Evolutionary conservation across 1,139 yeast species (phyloP).

Genomic region (Yamadazyma siamensis): DNA sequence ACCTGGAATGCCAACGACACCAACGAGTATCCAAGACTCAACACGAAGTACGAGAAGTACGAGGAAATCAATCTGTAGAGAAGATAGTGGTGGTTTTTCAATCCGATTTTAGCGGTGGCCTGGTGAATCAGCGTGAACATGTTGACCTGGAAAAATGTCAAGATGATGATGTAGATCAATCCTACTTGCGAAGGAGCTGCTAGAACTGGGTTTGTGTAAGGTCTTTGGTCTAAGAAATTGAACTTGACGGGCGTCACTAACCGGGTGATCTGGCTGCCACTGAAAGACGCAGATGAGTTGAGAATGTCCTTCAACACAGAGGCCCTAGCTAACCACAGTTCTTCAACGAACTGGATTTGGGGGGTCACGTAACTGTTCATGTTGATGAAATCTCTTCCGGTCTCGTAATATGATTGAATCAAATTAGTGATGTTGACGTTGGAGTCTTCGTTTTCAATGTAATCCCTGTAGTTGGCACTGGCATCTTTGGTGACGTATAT

Average conservation of each 20-base stretch:
- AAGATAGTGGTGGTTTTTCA: slow-evolving; percentile 28
- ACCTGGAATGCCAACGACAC: slow-evolving; percentile 44
- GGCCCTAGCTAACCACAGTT: slow-evolving; percentile 18
- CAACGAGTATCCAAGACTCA: slow-evolving; percentile 37
- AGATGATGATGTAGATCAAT: slow-evolving; percentile 66
- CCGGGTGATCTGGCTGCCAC: slow-evolving; percentile 13
- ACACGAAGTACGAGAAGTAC: slow-evolving; percentile 27
- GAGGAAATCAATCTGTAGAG: slow-evolving; percentile 30
- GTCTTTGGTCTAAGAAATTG: slow-evolving; percentile 44
- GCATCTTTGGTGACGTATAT: slow-evolving; percentile 41
- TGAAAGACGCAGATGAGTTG: slow-evolving; percentile 11
- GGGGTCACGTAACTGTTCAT: slow-evolving; percentile 28
- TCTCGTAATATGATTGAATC: slow-evolving; percentile 33
- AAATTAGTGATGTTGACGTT: slow-evolving; percentile 23
- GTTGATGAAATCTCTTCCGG: slow-evolving; percentile 37
- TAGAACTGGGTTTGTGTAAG: slow-evolving; percentile 47
- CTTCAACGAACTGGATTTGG: slow-evolving; percentile 16
- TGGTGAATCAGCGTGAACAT: slow-evolving; percentile 55
- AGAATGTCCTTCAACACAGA: slow-evolving; percentile 9
- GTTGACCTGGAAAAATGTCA: slow-evolving; percentile 57
- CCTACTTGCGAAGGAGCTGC: slow-evolving; percentile 74
- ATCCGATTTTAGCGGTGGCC: slow-evolving; percentile 32
- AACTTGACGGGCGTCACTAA: slow-evolving; percentile 38
- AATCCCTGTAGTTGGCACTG: slow-evolving; percentile 23
- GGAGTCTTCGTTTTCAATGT: slow-evolving; percentile 23